Conservation (phyloP, 2,329 filamentous ascomycete genomes). For the Colletotrichum graminicola region DNA sequence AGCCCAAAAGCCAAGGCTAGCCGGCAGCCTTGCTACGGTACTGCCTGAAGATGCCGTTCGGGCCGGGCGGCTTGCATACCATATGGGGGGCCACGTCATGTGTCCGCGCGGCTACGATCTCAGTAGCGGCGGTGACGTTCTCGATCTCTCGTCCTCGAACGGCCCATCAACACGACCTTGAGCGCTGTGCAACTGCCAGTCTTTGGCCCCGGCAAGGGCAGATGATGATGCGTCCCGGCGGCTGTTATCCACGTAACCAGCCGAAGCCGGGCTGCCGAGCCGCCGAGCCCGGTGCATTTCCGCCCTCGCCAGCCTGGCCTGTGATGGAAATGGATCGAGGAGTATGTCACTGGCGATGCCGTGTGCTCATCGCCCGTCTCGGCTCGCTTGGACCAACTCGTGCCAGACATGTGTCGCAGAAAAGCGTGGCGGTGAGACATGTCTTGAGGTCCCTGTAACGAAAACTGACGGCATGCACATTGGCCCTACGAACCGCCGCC, state of each 20-base stretch:
- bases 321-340: background rate
- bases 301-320: background rate
- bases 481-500: background rate
- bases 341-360: background rate
- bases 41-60: constrained; percentile 19
- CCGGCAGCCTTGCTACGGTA: background rate
- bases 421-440: constrained; percentile 22
- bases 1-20: background rate
- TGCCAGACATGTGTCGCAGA: constrained; percentile 22
- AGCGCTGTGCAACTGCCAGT: background rate
- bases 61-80: constrained; percentile 4
- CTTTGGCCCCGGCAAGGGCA: background rate
- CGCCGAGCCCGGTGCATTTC: background rate
- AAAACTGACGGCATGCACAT: background rate
- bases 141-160: background rate
- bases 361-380: background rate
- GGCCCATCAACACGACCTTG: background rate
- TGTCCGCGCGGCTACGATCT: background rate
- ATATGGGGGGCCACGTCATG: background rate
- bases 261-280: background rate
- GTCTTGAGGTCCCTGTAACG: constrained; percentile 12
- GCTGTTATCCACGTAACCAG: background rate
- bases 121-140: background rate
- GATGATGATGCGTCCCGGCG: background rate
- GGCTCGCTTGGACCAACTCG: constrained; percentile 2